Base-by-base conservation (phyloP, 1,284 basidiomycete species). In the Gomphus bonarii region DNA sequence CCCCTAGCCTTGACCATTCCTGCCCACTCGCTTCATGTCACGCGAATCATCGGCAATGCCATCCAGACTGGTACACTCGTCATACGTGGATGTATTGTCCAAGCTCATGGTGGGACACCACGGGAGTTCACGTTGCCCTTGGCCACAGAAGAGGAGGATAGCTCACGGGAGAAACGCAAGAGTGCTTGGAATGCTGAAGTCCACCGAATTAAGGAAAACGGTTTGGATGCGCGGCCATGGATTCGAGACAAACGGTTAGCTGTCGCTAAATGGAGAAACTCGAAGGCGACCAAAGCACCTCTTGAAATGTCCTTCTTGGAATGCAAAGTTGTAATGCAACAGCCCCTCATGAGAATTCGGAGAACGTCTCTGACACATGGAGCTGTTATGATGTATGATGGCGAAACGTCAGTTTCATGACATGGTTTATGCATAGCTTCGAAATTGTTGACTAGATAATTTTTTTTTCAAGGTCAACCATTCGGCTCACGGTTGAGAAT, bases 301-400 rank as follows among this genome's bases (percentile, higher is more conserved):
- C 6, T 28, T 43, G 30, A 54, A 11, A 22, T 44, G 46, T 72
- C 71, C 43, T 91, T 82, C 65, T 66, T 93, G 62, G 80, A 91
- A 64, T 89, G 85, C 65, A 73, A 77, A 35, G 87, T 97, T 16
- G 82, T 95, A 9, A 83, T 88, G 2, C 84, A 91, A 62, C 91
- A 94, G 65, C 95, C 95, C 3, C 69, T 92, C 33, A 72, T 98
- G 55, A 81, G 89, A 57, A 87, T 97, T 65, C 79, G 90, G 60
- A 78, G 90, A 67, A 88, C 86, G n/a, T 91, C 89, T 6, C 73
- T 97, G 16, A 91, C 85, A 0, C 90, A 95, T 65, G 91, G 91
- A 2, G 91, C 92, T 0, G 74, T 97, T 30, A 95, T 95, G 87
- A 73, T 99, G 54, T 95, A 93, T 66, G 83, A 95, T 55, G 95